Base-by-base conservation (phyloP, 1,284 basidiomycete species). In the Cutaneotrichosporon sp. region DNA sequence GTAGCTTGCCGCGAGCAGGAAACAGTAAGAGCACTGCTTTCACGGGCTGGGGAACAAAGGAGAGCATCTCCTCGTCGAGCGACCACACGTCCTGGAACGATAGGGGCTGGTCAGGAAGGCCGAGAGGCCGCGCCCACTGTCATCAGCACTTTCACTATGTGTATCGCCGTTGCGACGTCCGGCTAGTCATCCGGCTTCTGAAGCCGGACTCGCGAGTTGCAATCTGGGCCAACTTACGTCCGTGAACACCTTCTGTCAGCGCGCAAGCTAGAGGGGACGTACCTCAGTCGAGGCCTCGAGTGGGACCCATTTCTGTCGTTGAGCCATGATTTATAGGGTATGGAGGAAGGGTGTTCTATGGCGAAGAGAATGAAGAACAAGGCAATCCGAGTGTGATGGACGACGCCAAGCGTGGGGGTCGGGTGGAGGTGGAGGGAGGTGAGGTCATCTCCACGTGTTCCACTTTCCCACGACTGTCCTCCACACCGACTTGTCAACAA, bases 1-100 rank as follows among this genome's bases (percentile, higher is more conserved):
- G 85, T 10, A 86, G 81, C 13, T 75, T 74, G 0, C 85, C 82
- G 0, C 85, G 83, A 58, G 88, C 85, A 0, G 92, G 92, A 78
- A 94, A 95, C 31, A 95, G 84, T 1, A 96, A 81, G 6, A 94
- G 82, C 10, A 95, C 86, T 0, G 92, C 92, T 70, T 89, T 88
- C 34, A 89, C 89, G 0, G 89, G 90, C 69, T 84, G 75, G 0
- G 89, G 83, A 0, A 92, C 87, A 74, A 90, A 84, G 0, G 69
- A 79, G 0, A 92, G 85, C 36, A 93, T 84, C 86, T 92, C 90
- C 0, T 84, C 79, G 68, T 95, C 92, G 36, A 95, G 82, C 2
- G 90, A 91, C 73, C 87, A 95, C 42, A 94, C 84, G 76, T 96
- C 92, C 65, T 85, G 83, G 74, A 95, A 95, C 47, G 85, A 81